phyloP scores from a whole-genome alignment of 2,329 filamentous ascomycete species.

The Fusarium caatingaense region DNA sequence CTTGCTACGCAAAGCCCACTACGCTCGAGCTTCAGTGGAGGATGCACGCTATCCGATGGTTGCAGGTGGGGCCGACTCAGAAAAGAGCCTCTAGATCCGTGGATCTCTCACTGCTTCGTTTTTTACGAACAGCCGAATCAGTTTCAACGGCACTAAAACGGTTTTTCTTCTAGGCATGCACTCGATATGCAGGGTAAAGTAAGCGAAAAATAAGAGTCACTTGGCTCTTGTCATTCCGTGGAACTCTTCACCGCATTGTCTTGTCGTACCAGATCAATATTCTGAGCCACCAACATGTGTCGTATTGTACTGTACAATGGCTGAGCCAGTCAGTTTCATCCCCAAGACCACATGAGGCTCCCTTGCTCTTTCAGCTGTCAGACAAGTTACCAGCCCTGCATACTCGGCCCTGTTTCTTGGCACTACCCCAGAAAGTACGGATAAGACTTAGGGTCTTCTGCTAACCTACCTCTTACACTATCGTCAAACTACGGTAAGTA shows the following conservation, averaged over 20 bases:
- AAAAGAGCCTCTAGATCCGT: conserved; percentile 37
- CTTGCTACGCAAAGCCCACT: conserved; percentile 1
- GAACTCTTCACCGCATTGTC: conserved; percentile 37
- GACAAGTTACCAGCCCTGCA: conserved; percentile 6
- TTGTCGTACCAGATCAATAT: conserved; percentile 29
- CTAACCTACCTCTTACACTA: background rate
- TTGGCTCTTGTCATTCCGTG: conserved; percentile 5
- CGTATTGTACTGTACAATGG: background rate
- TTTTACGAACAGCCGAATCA: conserved; percentile 30
- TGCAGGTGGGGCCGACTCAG: conserved; percentile 33
- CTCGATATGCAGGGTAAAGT: conserved; percentile 25
- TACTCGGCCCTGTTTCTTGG: background rate
- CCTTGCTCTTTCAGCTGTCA: conserved; percentile 22
- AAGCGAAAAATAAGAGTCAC: conserved; percentile 28
- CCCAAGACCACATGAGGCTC: conserved; percentile 25
- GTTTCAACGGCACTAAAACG: conserved; percentile 12
- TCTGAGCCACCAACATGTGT: conserved; percentile 7
- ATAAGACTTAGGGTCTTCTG: background rate
- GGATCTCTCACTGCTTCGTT: background rate
- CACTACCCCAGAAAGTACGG: background rate
- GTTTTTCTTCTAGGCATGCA: background rate
- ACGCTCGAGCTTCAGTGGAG: conserved; percentile 27
- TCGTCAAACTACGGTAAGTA: conserved; percentile 9
- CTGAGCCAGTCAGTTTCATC: conserved; percentile 17
- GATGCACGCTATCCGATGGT: conserved; percentile 1